phyloP scores from a whole-genome alignment of 495 filamentous ascomycete genomes.

The Penicillium desertorum region DNA sequence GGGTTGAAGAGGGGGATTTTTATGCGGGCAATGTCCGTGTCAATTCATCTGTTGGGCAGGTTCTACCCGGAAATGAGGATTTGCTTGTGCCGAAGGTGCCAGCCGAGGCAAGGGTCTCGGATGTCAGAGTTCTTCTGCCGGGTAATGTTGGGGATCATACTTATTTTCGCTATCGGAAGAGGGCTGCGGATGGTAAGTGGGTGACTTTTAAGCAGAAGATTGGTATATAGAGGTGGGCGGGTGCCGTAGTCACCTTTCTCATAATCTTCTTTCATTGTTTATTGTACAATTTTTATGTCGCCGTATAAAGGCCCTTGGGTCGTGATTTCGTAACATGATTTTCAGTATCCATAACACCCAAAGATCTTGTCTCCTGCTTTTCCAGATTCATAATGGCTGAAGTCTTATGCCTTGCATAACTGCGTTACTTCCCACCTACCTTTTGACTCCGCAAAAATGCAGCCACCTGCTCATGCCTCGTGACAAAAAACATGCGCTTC shows the following conservation, averaged over 20 bases:
- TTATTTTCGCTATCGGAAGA: slow-evolving; percentile 17
- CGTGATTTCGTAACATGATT: slow-evolving; percentile 12
- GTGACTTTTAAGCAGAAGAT: slow-evolving; percentile 4
- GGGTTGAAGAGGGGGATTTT: slow-evolving; percentile 21
- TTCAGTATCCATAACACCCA: not conserved
- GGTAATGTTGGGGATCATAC: slow-evolving; percentile 10
- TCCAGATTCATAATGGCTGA: slow-evolving; percentile 2
- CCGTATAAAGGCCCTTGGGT: slow-evolving; percentile 2
- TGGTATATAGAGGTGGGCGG: not conserved
- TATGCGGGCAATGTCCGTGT: slow-evolving; percentile 16
- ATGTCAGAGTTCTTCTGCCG: slow-evolving; percentile 19
- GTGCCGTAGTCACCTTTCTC: not conserved
- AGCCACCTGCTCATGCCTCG: slow-evolving; percentile 77
- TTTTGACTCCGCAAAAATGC: slow-evolving; percentile 70
- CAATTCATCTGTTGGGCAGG: not conserved
- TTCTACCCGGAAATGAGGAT: slow-evolving; percentile 6
- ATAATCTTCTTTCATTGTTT: not conserved
- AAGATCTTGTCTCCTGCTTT: not conserved
- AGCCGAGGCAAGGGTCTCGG: slow-evolving; percentile 8
- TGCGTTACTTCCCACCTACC: slow-evolving; percentile 1
- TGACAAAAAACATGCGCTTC: slow-evolving; percentile 84
- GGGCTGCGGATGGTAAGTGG: slow-evolving; percentile 7
- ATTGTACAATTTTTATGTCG: slow-evolving; percentile 12
- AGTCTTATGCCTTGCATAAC: not conserved
- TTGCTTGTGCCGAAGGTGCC: slow-evolving; percentile 8